phyloP scores from a whole-genome alignment of 129 eudicot genomes.

The Ambrosia trifida region DNA sequence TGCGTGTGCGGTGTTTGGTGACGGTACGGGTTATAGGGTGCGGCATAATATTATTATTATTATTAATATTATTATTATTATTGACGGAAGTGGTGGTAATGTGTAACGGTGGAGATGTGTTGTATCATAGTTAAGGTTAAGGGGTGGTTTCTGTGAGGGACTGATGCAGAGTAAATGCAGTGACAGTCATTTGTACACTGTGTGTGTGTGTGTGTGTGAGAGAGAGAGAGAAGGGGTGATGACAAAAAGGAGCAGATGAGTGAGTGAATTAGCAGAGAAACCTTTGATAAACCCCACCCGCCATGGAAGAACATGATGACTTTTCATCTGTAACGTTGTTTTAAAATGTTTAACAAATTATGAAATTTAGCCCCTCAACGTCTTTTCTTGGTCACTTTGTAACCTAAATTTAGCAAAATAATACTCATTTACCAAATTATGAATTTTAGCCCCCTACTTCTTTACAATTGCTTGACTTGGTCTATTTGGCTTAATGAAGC shows the following conservation, averaged over 20 bases:
- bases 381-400: too few species aligned
- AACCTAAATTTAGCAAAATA: too few species aligned
- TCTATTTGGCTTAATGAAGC: too few species aligned
- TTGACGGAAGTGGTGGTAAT: constrained; percentile 23
- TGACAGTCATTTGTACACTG: constrained; percentile 15
- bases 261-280: constrained; percentile 31
- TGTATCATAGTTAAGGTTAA: constrained; percentile 3
- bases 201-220: background rate
- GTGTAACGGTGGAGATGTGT: constrained; percentile 24
- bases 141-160: constrained; percentile 25
- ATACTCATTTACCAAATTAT: too few species aligned
- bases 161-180: constrained; percentile 21
- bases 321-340: background rate
- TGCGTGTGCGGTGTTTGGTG: constrained; percentile 37
- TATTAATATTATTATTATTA: constrained; percentile 11
- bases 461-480: too few species aligned
- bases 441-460: too few species aligned
- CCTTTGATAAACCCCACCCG: constrained; percentile 39
- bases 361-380: too few species aligned
- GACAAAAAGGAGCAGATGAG: constrained; percentile 21
- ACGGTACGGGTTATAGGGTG: constrained; percentile 42
- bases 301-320: constrained; percentile 14
- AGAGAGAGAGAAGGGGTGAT: constrained; percentile 13
- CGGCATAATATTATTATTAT: constrained; percentile 17
- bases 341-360: background rate